phyloP scores from a whole-genome alignment of 495 filamentous ascomycete genomes.

The Lasiosphaeria hispida region DNA sequence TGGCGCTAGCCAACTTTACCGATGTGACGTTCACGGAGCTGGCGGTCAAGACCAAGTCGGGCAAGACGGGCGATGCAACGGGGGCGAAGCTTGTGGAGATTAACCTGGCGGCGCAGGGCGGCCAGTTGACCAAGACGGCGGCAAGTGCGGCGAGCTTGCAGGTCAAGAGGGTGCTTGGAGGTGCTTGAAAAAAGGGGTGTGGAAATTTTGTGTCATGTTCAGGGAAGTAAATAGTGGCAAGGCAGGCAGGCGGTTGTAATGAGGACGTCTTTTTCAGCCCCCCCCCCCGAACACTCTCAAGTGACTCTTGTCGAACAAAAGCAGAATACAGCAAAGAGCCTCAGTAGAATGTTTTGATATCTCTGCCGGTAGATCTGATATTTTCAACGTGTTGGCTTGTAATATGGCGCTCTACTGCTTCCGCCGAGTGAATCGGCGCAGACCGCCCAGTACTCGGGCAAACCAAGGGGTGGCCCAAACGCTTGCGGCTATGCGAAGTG shows the following conservation, averaged over 20 bases:
- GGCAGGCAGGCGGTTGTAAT: too few relatives aligned
- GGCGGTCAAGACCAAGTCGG: conserved; percentile 5
- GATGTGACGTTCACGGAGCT: conserved; percentile 19
- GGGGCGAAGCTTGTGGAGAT: conserved; percentile 24
- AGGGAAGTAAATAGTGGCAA: too few relatives aligned
- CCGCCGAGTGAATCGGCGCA: neutral
- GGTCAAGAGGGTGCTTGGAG: conserved; percentile 18
- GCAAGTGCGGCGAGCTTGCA: conserved; percentile 10
- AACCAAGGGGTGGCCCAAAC: conserved; percentile 95
- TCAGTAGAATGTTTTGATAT: too few relatives aligned
- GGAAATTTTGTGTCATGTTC: too few relatives aligned
- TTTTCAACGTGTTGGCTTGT: too few relatives aligned
- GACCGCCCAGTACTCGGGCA: conserved; percentile 56
- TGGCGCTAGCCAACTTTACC: conserved; percentile 29
- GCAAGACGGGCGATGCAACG: neutral
- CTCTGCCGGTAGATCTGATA: too few relatives aligned
- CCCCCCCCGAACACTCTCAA: too few relatives aligned
- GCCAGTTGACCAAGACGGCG: conserved; percentile 26
- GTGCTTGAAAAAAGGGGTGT: neutral
- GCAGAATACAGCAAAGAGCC: too few relatives aligned
- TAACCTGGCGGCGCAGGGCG: conserved; percentile 23
- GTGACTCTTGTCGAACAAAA: too few relatives aligned
- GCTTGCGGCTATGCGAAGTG: conserved; percentile 69
- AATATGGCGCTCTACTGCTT: neutral
- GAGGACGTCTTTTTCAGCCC: too few relatives aligned